Evolutionary conservation across 2,329 filamentous ascomycete species (phyloP), one percentile per base, ranked within the genome.

Genomic region (Microdochium trichocladiopsis): DNA sequence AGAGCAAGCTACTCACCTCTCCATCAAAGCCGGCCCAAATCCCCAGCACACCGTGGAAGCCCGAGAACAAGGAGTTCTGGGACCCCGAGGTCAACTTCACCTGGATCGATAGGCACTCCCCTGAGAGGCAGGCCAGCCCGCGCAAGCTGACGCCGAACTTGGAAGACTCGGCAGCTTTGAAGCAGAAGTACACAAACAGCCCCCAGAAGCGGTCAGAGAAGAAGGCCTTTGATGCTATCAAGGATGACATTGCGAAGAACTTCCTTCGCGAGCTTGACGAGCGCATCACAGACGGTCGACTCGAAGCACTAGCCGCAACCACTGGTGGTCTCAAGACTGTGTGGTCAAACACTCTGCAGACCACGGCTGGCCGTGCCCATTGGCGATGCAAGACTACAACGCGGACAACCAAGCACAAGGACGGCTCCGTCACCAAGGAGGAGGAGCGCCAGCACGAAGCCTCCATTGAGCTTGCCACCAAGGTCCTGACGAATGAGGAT

Each of bases 401-500:
- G 9, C 57, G 54, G 2, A 58, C 48, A 16, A 55, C 71, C 69
- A 57, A 65, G 64, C 50, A 64, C 61, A 51, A 50, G 58, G 63
- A 59, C 21, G 61, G 60, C 16, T 55, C 57, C 11, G 61, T 61
- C 16, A 58, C 61, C 2, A 63, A 57, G 10, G 51, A 51, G 16
- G 65, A 60, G 12, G 65, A 76, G 58, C 70, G 71, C 18, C 77
- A 80, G 58, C 83, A 93, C 66, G 70, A 81, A 60, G 90, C 90
- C 10, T 83, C 77, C 16, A 96, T 97, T 62, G 92, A 97, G 65
- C 81, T 97, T 2, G 90, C 92, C 0, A 84, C 89, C 51, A 95
- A 95, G 66, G 86, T 96, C 48, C 91, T 97, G 56, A 84, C 90
- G 64, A 80, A 86, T 61, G 82, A 88, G 58, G 70, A 87, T 53